These are phyloP conservation scores for Nicotiana otophora DNA, from an alignment of 257 asterid species.

Conservation along the genomic window DNA sequence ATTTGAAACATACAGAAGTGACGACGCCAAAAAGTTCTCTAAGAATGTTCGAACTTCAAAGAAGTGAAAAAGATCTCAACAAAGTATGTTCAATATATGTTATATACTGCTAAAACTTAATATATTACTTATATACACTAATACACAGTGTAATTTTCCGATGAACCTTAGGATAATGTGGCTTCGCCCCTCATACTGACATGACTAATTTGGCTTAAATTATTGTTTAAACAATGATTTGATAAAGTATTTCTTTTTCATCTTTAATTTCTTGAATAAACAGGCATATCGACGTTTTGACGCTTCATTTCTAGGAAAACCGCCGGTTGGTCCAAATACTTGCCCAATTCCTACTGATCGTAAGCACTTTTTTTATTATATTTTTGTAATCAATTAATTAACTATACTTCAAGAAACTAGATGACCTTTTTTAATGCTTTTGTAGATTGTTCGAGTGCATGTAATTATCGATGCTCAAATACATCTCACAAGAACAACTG, in stretches of 20 bases:
- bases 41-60: too few species aligned
- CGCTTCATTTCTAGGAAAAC: neutral
- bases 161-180: too few species aligned
- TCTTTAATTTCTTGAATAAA: too few species aligned
- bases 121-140: too few species aligned
- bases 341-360: neutral
- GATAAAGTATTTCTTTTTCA: neutral
- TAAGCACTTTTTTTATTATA: neutral
- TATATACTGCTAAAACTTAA: too few species aligned
- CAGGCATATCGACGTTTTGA: neutral
- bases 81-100: too few species aligned
- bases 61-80: too few species aligned
- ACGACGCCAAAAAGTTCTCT: too few species aligned
- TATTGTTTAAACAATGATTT: neutral
- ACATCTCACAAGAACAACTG: conserved; percentile 10
- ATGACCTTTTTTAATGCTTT: neutral
- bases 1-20: too few species aligned
- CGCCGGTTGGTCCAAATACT: neutral
- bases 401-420: neutral
- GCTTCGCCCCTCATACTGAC: too few species aligned
- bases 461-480: conserved; percentile 16
- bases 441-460: conserved; percentile 15
- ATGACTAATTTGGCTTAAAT: neutral
- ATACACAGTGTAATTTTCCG: too few species aligned
- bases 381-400: neutral